Percentiles rank a stretch among this genome's conserved stretches.
Conservation (phyloP, 2,329 filamentous ascomycete species). For the Trichoderma brevicompactum region DNA sequence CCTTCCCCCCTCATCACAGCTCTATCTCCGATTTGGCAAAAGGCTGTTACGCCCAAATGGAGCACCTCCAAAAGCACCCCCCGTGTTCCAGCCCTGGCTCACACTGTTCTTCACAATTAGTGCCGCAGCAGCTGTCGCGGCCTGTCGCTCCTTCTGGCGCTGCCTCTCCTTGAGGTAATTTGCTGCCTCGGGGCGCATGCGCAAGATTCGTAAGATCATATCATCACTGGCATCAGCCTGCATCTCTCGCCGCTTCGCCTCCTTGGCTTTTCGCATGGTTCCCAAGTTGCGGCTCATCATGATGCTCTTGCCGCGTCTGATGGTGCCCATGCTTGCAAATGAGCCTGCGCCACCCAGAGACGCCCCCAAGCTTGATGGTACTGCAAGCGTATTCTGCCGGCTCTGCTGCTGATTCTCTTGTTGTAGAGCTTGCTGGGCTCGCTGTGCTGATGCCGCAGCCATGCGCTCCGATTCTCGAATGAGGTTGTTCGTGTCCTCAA, state of each 20-base stretch:
- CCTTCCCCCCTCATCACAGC: not conserved
- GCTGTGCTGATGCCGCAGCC: slow-evolving; percentile 81
- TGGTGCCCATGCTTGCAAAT: slow-evolving; percentile 71
- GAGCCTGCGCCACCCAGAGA: slow-evolving; percentile 42
- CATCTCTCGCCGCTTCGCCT: slow-evolving; percentile 92
- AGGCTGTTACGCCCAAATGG: slow-evolving; percentile 53
- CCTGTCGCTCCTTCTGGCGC: slow-evolving; percentile 90
- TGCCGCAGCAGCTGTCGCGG: slow-evolving; percentile 86
- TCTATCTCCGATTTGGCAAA: slow-evolving; percentile 52
- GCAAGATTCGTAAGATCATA: slow-evolving; percentile 92
- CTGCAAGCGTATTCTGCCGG: slow-evolving; percentile 69
- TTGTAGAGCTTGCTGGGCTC: slow-evolving; percentile 70
- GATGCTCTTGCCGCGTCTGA: slow-evolving; percentile 74
- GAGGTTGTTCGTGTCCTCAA: slow-evolving; percentile 86
- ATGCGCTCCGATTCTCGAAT: slow-evolving; percentile 96
- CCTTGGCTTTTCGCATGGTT: slow-evolving; percentile 94
- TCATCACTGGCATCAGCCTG: slow-evolving; percentile 97
- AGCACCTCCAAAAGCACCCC: slow-evolving; percentile 41
- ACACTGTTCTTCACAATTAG: slow-evolving; percentile 94
- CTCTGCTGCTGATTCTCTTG: slow-evolving; percentile 50
- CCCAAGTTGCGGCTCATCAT: slow-evolving; percentile 94
- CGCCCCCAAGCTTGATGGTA: slow-evolving; percentile 57
- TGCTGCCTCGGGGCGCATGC: slow-evolving; percentile 91
- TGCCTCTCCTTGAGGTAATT: slow-evolving; percentile 87
- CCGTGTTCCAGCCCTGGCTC: slow-evolving; percentile 57